phyloP scores from a whole-genome alignment of 441 rosid genomes.

The Erysimum pusillum region DNA sequence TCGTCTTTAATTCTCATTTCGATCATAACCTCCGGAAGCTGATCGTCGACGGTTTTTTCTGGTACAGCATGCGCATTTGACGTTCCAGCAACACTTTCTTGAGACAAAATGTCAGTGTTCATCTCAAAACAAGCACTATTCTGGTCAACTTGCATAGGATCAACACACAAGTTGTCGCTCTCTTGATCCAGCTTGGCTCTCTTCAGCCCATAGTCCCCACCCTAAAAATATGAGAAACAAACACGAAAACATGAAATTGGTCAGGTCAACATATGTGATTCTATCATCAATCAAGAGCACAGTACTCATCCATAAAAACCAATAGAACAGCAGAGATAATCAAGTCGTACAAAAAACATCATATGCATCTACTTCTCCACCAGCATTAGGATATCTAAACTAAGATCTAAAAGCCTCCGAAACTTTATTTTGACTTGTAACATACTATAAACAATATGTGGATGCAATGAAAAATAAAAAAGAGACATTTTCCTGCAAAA shows the following conservation, averaged over 20 bases:
- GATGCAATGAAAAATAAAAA: background rate
- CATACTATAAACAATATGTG: constrained; percentile 2
- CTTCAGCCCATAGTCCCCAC: constrained; percentile 76
- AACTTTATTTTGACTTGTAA: constrained; percentile 26
- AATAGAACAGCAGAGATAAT: background rate
- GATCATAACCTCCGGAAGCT: constrained; percentile 69
- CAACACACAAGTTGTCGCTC: constrained; percentile 47
- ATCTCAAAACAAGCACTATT: constrained; percentile 58
- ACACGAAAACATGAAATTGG: constrained; percentile 1
- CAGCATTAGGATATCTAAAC: background rate
- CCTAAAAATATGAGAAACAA: constrained; percentile 50
- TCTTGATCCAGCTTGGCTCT: constrained; percentile 84
- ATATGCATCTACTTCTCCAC: constrained; percentile 11
- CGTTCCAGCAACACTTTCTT: constrained; percentile 63
- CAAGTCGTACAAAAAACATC: background rate
- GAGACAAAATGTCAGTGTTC: constrained; percentile 61
- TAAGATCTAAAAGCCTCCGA: constrained; percentile 29
- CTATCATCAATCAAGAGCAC: constrained; percentile 24
- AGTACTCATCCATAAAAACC: background rate
- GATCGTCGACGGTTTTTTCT: constrained; percentile 59
- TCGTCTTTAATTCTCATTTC: constrained; percentile 74
- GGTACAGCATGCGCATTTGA: constrained; percentile 51
- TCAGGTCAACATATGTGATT: constrained; percentile 22
- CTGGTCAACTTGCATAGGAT: constrained; percentile 58
- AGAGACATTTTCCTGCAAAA: background rate